phyloP scores from a whole-genome alignment of 2,329 filamentous ascomycete species.

The Monilinia aucupariae region DNA sequence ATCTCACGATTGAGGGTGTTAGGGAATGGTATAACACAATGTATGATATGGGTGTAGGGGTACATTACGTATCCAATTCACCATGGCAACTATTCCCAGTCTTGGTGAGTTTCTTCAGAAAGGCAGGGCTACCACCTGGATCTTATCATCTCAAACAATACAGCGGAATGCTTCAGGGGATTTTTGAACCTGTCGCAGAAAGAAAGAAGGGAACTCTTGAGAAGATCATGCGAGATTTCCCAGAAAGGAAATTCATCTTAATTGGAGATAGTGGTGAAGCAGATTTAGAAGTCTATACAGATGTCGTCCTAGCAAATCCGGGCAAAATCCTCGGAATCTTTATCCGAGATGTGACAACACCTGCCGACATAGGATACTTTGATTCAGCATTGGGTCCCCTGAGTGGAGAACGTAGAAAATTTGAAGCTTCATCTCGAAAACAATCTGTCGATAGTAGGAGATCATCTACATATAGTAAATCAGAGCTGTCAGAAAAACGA shows the following conservation, averaged over 20 bases:
- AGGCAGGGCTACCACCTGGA: slow-evolving; percentile 74
- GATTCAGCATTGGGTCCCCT: slow-evolving; percentile 44
- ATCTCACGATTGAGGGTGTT: slow-evolving; percentile 81
- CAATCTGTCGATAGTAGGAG: slow-evolving; percentile 24
- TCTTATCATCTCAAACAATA: slow-evolving; percentile 97
- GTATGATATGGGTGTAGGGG: slow-evolving; percentile 71
- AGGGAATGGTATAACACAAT: slow-evolving; percentile 81
- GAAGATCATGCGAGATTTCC: slow-evolving; percentile 82
- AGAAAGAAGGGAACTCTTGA: slow-evolving; percentile 86
- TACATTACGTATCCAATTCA: slow-evolving; percentile 99
- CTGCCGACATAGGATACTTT: slow-evolving; percentile 69
- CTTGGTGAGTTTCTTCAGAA: slow-evolving; percentile 75
- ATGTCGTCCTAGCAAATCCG: slow-evolving; percentile 79
- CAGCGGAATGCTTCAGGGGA: slow-evolving; percentile 92
- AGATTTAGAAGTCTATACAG: slow-evolving; percentile 94
- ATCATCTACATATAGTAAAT: slow-evolving; percentile 16
- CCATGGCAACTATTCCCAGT: slow-evolving; percentile 97
- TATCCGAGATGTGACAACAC: slow-evolving; percentile 90
- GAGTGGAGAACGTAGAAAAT: slow-evolving; percentile 25
- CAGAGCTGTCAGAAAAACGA: slow-evolving; percentile 24
- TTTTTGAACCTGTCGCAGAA: slow-evolving; percentile 95
- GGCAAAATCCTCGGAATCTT: slow-evolving; percentile 78
- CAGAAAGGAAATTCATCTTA: slow-evolving; percentile 79
- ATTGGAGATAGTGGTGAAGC: slow-evolving; percentile 96
- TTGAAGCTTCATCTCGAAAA: slow-evolving; percentile 19